These are phyloP conservation scores for Ustilago tritici DNA, from an alignment of 1,284 basidiomycete genomes.

Conservation along the genomic window DNA sequence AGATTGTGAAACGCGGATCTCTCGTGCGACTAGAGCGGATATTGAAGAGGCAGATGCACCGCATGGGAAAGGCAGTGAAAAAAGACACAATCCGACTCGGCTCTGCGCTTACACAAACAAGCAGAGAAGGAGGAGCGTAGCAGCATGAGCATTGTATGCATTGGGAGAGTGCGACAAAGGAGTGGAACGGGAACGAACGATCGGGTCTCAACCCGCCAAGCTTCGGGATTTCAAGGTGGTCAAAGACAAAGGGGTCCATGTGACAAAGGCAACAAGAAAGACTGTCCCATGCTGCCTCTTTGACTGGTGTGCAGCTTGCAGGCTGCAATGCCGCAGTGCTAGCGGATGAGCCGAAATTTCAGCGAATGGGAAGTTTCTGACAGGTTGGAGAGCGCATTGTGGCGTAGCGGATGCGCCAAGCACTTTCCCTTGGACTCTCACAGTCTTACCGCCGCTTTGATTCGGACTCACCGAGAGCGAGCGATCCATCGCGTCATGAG, in stretches of 20 bases:
- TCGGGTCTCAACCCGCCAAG: not conserved
- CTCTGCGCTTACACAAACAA: conserved; percentile 1
- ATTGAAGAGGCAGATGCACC: not conserved
- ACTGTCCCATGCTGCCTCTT: not conserved
- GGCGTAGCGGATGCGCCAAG: conserved; percentile 3
- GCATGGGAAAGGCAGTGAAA: not conserved
- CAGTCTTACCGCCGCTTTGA: not conserved
- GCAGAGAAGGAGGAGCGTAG: too few relatives aligned
- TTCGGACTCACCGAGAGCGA: not conserved
- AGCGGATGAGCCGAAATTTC: too few relatives aligned
- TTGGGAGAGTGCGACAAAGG: conserved; percentile 1
- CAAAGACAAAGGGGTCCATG: conserved; percentile 1
- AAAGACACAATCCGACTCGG: not conserved
- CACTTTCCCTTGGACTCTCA: conserved; percentile 4
- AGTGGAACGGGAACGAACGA: conserved; percentile 2
- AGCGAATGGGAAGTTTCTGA: not conserved
- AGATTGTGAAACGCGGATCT: not conserved
- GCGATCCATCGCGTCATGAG: not conserved
- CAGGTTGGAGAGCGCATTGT: not conserved
- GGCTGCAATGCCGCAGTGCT: not conserved
- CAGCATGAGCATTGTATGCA: not conserved
- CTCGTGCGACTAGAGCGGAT: not conserved
- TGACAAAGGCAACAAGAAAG: not conserved
- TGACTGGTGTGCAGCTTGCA: conserved; percentile 1
- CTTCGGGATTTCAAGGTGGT: not conserved